These are phyloP conservation scores for Conringia planisiliqua DNA, from an alignment of 345 rosid species.

Conservation along the genomic window DNA sequence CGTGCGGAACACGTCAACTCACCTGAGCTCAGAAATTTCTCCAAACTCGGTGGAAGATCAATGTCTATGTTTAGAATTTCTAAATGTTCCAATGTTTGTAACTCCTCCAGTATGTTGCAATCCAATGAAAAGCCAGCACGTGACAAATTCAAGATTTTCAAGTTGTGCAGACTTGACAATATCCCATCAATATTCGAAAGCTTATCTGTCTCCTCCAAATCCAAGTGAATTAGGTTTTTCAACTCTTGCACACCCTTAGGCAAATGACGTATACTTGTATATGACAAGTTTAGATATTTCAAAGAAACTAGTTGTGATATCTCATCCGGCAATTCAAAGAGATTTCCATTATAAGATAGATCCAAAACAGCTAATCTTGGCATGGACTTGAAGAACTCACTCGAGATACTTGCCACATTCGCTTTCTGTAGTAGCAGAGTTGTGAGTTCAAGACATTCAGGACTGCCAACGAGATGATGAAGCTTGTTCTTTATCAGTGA, in stretches of 20 bases:
- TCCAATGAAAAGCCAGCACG: not conserved
- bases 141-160: not conserved
- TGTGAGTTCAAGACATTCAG: constrained; percentile 16
- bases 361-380: constrained; percentile 31
- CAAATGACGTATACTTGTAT: not conserved
- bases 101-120: not conserved
- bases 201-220: not conserved
- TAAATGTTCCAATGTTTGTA: not conserved
- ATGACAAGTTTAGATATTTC: constrained; percentile 19
- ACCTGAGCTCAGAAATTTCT: not conserved
- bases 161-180: not conserved
- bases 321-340: not conserved
- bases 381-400: constrained; percentile 31
- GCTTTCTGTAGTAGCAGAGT: constrained; percentile 27
- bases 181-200: not conserved
- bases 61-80: not conserved
- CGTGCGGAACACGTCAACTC: not conserved
- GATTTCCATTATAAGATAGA: constrained; percentile 23
- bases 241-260: not conserved
- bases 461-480: not conserved
- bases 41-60: not conserved
- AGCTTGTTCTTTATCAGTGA: constrained; percentile 32
- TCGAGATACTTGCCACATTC: constrained; percentile 11
- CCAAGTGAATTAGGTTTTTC: not conserved
- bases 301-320: constrained; percentile 7